Percentiles rank a stretch among this genome's conserved stretches.
These are phyloP conservation scores for Globisporangium splendens DNA, from an alignment of 352 stramenopile species.

Conservation along the genomic window DNA sequence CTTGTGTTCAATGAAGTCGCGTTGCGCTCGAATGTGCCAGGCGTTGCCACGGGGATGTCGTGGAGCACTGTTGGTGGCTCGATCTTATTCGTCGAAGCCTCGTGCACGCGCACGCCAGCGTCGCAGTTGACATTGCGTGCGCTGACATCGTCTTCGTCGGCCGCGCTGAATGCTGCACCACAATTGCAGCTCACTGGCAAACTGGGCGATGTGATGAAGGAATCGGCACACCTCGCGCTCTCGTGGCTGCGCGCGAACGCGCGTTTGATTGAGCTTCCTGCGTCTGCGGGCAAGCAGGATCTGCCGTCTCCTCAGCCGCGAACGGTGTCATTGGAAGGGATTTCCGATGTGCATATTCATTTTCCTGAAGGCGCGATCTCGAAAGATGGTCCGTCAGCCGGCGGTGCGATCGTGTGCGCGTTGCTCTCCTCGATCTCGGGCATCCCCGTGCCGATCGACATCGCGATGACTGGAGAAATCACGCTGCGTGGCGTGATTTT, in stretches of 20 bases:
- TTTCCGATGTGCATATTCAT: constrained; percentile 84
- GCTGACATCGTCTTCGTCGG: constrained; percentile 19
- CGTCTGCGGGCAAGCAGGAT: constrained; percentile 11
- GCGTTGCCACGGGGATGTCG: constrained; percentile 80
- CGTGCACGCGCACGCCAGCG: constrained; percentile 41
- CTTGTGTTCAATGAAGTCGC: constrained; percentile 77
- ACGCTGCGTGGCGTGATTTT: constrained; percentile 84
- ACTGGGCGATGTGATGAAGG: constrained; percentile 87
- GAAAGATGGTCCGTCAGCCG: constrained; percentile 88
- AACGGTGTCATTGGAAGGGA: constrained; percentile 43
- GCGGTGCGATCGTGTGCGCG: constrained; percentile 82
- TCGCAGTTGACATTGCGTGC: constrained; percentile 20
- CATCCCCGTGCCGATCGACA: constrained; percentile 65
- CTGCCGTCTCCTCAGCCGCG: constrained; percentile 11
- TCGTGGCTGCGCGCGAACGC: constrained; percentile 77
- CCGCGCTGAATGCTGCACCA: constrained; percentile 23
- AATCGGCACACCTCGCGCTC: constrained; percentile 81
- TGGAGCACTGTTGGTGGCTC: constrained; percentile 77
- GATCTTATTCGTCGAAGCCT: constrained; percentile 87
- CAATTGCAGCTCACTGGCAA: constrained; percentile 68
- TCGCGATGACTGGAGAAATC: constrained; percentile 89
- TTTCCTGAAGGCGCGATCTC: constrained; percentile 87
- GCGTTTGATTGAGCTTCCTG: constrained; percentile 46
- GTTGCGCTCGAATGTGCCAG: constrained; percentile 56
- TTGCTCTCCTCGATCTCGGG: constrained; percentile 74